Conservation (phyloP, 176 grass and related monocot genomes). For the Pharus latifolius region DNA sequence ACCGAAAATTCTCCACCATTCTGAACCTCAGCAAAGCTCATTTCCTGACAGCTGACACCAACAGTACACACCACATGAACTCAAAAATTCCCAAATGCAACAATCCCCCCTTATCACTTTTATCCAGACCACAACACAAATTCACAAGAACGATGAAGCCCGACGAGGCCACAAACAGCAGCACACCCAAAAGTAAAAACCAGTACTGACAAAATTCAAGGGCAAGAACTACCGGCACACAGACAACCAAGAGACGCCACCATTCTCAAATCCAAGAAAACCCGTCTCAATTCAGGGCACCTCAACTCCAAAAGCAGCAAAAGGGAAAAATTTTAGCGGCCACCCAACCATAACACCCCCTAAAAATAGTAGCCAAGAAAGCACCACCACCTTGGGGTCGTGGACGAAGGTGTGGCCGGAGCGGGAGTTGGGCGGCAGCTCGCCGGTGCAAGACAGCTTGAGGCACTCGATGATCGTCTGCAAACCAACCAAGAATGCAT, state of each 20-base stretch:
- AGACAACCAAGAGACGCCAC: not conserved
- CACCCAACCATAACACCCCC: not conserved
- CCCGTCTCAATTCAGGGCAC: not conserved
- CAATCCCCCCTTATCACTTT: not conserved
- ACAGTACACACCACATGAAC: not conserved
- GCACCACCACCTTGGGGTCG: constrained; percentile 59
- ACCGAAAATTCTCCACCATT: not conserved
- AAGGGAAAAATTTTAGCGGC: not conserved
- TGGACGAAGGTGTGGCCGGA: constrained; percentile 93
- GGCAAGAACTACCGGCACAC: too few species aligned
- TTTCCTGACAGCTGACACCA: not conserved
- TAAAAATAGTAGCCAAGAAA: not conserved
- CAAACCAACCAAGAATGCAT: not conserved
- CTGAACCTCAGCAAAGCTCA: not conserved
- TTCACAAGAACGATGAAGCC: not conserved
- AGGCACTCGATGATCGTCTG: constrained; percentile 98
- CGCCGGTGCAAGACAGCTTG: constrained; percentile 93
- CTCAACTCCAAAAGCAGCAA: not conserved
- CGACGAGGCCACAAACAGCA: too few species aligned
- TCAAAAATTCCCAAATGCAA: not conserved
- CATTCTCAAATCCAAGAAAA: not conserved
- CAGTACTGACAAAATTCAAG: too few species aligned
- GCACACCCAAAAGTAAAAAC: too few species aligned
- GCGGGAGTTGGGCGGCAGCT: constrained; percentile 83
- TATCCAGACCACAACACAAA: not conserved